Base-by-base conservation (phyloP, 805 yeast genomes). In the Yarrowia sp. region DNA sequence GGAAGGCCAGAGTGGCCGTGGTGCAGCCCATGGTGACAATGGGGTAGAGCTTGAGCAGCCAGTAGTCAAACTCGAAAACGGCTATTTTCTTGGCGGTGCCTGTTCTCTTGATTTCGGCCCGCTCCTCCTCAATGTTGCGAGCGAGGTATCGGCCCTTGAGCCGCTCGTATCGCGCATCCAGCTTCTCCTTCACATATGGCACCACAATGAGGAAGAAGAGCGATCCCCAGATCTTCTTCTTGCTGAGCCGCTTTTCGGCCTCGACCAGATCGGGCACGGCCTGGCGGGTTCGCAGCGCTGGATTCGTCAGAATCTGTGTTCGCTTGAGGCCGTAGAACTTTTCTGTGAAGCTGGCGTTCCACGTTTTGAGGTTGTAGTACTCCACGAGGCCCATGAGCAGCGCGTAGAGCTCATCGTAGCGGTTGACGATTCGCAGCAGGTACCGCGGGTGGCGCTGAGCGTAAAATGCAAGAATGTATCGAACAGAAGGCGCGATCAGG, bases 271-370 rank as follows among this genome's bases (percentile, higher is more conserved):
- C 67, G n/a, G 71, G 78, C 69, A 72, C 70, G 1, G 69, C 66
- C 6, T 63, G 56, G 16, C 68, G 65, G 14, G 76, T 65, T 14
- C 70, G 67, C 12, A 70, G 65, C 1, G 74, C 70, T 4, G 53
- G 49, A 36, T 68, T 65, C 9, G 67, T 66, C 22, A 77, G 70
- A 33, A 65, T 66, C 4, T 72, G 66, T 7, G 81, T 80, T 51
- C 96, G 77, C 69, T 90, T 90, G 65, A 93, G 74, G 1, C 97
- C 98, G 70, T 93, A 93, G 70, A 93, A 93, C 70, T 88, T 88
- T 72, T 93, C 97, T 0, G 96, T 90, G 69, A 93, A 90, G 2
- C 94, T 83, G 0, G 96, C 83, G 68, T 89, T 92, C 90, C 94
- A 88, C 53, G 78, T 77, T 58, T 76, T 80, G 53, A 93, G 72